Conservation (phyloP, 345 rosid species). For the Syzygium jambos region DNA sequence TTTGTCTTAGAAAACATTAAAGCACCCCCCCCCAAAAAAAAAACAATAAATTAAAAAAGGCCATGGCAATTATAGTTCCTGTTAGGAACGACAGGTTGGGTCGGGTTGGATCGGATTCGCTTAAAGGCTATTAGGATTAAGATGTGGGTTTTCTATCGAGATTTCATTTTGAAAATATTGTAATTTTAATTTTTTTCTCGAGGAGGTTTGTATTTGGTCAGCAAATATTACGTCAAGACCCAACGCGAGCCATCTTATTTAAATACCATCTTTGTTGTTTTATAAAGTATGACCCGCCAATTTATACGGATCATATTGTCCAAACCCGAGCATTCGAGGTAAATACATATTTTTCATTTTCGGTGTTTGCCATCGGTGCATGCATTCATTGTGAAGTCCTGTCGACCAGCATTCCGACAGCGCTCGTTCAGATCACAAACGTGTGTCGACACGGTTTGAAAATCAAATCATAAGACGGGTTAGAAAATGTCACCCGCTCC, state of each 20-base stretch:
- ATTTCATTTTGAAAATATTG: background rate
- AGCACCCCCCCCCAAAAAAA: background rate
- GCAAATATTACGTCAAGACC: background rate
- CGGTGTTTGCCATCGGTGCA: background rate
- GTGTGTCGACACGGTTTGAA: background rate
- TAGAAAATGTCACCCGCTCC: background rate
- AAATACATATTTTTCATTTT: background rate
- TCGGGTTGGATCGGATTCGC: rapidly evolving
- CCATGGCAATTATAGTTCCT: background rate
- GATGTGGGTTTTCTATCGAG: rapidly evolving
- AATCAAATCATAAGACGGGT: background rate
- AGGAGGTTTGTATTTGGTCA: background rate
- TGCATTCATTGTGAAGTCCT: background rate
- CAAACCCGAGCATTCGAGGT: background rate
- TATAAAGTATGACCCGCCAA: background rate
- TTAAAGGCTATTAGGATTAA: background rate
- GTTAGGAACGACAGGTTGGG: rapidly evolving
- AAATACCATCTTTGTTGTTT: rapidly evolving
- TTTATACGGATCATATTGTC: background rate
- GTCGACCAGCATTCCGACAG: rapidly evolving
- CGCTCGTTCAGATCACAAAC: no score
- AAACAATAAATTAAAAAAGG: background rate
- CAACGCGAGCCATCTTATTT: background rate
- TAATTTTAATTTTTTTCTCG: rapidly evolving
- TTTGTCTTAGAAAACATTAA: background rate